A percentile compares a stretch with the other conserved stretches of the same genome.
These are phyloP conservation scores for Verticillium albo-atrum DNA, from an alignment of 2,329 filamentous ascomycete species.

Conservation along the genomic window DNA sequence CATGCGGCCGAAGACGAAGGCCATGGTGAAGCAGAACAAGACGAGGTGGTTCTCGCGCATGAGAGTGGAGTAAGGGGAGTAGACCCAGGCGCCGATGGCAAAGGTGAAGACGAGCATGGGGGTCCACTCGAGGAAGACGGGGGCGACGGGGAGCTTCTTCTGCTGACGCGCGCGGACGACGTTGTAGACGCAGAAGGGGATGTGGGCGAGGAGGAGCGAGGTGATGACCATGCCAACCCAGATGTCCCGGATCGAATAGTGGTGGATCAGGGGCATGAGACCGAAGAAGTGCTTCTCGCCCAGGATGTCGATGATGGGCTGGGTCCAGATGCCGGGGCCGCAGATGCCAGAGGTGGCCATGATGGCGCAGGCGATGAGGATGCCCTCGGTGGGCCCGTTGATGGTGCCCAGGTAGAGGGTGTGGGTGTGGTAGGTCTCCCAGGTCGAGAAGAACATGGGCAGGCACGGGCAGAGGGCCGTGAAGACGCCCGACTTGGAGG, in stretches of 20 bases:
- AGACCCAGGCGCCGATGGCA: slow-evolving; percentile 78
- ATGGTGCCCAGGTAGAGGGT: slow-evolving; percentile 93
- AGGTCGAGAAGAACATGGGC: slow-evolving; percentile 99
- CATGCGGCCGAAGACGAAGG: slow-evolving; percentile 97
- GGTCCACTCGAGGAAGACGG: slow-evolving; percentile 90
- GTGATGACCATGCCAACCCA: slow-evolving; percentile 72
- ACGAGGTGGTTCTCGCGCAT: slow-evolving; percentile 82
- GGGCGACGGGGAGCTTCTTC: slow-evolving; percentile 68
- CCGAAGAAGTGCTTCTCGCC: slow-evolving; percentile 51
- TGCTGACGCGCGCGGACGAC: slow-evolving; percentile 72
- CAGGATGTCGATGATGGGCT: slow-evolving; percentile 66
- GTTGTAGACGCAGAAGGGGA: slow-evolving; percentile 86
- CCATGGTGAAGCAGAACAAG: slow-evolving; percentile 88
- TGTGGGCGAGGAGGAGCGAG: slow-evolving; percentile 66
- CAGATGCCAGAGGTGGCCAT: slow-evolving; percentile 87
- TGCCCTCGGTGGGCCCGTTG: slow-evolving; percentile 94
- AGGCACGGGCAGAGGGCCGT: slow-evolving; percentile 88
- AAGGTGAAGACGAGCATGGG: slow-evolving; percentile 80
- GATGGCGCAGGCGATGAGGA: slow-evolving; percentile 80
- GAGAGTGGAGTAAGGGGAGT: slow-evolving; percentile 80
- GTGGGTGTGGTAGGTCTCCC: slow-evolving; percentile 99
- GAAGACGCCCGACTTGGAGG: slow-evolving; percentile 79
- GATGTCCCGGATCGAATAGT: slow-evolving; percentile 75
- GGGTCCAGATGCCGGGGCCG: slow-evolving; percentile 82
- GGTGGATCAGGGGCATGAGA: slow-evolving; percentile 57